Conservation (phyloP, 805 yeast genomes). For the Spathaspora arborariae region DNA sequence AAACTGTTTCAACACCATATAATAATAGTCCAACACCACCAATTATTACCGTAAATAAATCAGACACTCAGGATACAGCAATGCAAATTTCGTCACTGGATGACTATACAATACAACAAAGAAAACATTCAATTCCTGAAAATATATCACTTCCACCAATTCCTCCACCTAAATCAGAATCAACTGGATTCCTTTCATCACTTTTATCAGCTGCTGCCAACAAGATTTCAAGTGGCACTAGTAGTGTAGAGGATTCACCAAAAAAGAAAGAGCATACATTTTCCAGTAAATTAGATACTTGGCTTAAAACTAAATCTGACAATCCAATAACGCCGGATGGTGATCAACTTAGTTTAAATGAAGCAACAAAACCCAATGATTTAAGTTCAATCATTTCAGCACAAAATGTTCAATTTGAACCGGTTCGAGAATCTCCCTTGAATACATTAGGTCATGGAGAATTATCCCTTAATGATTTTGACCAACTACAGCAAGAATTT, state of each 20-base stretch:
- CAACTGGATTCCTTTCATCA: conserved; percentile 39
- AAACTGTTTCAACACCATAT: too few relatives aligned
- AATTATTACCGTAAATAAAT: background rate
- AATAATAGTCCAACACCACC: background rate
- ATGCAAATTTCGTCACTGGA: background rate
- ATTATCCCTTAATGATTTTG: conserved; percentile 23
- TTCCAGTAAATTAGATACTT: conserved; percentile 21
- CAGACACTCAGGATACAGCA: background rate
- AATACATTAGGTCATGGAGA: conserved; percentile 49
- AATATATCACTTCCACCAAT: background rate
- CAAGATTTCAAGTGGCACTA: conserved; percentile 6
- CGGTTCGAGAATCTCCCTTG: conserved; percentile 44
- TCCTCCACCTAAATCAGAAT: conserved; percentile 7
- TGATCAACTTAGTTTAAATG: background rate
- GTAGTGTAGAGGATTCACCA: background rate
- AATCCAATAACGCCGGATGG: conserved; percentile 3
- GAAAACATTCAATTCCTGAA: background rate
- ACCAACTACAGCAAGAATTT: background rate
- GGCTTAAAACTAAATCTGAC: conserved; percentile 17
- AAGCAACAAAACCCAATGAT: background rate
- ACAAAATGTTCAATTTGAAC: conserved; percentile 41
- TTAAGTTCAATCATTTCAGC: conserved; percentile 5
- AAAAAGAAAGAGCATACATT: conserved; percentile 15
- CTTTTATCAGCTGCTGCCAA: conserved; percentile 39
- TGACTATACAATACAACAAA: background rate